Percentiles rank a stretch among this genome's conserved stretches.
Evolutionary conservation across 495 filamentous ascomycete genomes (phyloP).

Genomic region (Aspergillus kassunensis): DNA sequence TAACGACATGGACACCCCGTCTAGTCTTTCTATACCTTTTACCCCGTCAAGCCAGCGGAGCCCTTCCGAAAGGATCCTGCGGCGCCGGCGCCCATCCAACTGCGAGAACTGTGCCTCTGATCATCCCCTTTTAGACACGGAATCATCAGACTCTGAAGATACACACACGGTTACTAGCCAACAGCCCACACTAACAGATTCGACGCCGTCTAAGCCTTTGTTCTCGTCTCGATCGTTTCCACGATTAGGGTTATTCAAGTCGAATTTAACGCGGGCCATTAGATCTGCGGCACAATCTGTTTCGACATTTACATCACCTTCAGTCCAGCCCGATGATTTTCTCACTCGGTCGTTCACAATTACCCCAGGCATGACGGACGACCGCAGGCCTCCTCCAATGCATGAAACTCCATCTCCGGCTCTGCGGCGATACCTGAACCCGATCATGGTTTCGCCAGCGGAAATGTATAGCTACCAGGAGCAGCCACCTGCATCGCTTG

Average conservation of each 20-base stretch:
- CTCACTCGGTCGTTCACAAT: constrained; percentile 81
- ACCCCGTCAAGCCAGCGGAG: constrained; percentile 37
- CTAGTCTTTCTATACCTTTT: constrained; percentile 32
- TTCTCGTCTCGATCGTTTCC: constrained; percentile 30
- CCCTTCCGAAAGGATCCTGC: constrained; percentile 36
- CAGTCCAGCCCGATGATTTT: constrained; percentile 81
- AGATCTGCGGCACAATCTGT: constrained; percentile 82
- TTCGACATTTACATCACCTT: constrained; percentile 66
- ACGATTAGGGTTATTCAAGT: constrained; percentile 67
- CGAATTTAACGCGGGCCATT: constrained; percentile 85
- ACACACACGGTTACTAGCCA: constrained; percentile 18
- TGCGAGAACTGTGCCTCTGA: constrained; percentile 52
- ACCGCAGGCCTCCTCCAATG: constrained; percentile 76
- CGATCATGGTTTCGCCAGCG: constrained; percentile 62
- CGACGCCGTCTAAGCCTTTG: constrained; percentile 20
- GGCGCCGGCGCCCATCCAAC: constrained; percentile 39
- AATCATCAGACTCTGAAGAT: constrained; percentile 28
- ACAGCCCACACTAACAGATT: constrained; percentile 19
- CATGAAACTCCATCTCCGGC: constrained; percentile 75
- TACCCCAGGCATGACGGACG: constrained; percentile 78
- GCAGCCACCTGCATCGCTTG: constrained; percentile 32
- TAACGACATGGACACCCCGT: constrained; percentile 48
- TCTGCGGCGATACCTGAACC: constrained; percentile 90
- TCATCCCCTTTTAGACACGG: constrained; percentile 51
- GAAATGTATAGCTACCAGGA: constrained; percentile 60